Base-by-base conservation (phyloP, 1,139 yeast genomes). In the Zygotorulaspora mrakii region DNA sequence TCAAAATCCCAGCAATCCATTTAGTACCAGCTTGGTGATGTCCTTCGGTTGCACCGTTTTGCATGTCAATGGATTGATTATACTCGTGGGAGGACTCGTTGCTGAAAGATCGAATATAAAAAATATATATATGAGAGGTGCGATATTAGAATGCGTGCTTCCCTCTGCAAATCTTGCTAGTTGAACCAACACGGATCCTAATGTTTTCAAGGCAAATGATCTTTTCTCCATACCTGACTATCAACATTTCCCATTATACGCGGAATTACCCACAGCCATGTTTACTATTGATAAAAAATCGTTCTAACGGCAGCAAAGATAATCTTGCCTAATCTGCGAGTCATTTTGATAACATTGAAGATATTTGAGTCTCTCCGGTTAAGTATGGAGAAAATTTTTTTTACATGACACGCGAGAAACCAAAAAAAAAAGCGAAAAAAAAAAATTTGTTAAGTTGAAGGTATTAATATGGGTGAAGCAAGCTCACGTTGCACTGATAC, bases 71-170 rank as follows among this genome's bases (percentile, higher is more conserved):
- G 59, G 59, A 7, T 48, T 49, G 8, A 46, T 54, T 8, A 29
- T 53, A 8, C 38, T 56, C 1, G 36, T 55, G 8, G 61, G 61
- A 4, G 61, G 61, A 5, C 14, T 52, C 1, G 40, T 49, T 10
- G 38, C 49, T 9, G 41, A 43, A 12, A 41, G 51, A 22, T 28
- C 32, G 2, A 33, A 41, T 8, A 13, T 46, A 9, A 37, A 47
- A 5, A 46, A 41, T 10, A 27, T 47, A 10, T 48, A 52, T 29
- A 29, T 56, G 25, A 48, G 59, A 20, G 59, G 61, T 5, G 49
- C 59, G 2, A 26, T 56, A 7, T 17, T 53, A 17, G 50, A 50
- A 26, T 53, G 54, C 26, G 48, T 54, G 2, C 40, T 56, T 7
- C 61, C 61, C 4, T 42, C 55, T 7, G 45, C 49, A 20, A 45